Conservation (phyloP, 805 yeast genomes). For the Kazachstania africana region DNA sequence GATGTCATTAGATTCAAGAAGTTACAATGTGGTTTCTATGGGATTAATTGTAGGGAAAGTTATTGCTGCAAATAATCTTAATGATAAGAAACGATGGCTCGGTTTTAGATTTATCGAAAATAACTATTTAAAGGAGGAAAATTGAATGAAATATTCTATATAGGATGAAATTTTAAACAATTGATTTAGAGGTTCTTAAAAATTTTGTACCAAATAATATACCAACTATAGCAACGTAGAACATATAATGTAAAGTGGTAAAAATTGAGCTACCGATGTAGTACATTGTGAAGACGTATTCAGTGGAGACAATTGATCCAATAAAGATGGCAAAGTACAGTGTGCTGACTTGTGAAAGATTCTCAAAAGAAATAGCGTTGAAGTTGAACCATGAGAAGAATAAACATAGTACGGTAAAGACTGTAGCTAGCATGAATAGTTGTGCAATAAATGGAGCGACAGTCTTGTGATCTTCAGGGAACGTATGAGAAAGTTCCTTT, state of each 20-base stretch:
- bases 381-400: conserved; percentile 33
- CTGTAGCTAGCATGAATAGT: conserved; percentile 35
- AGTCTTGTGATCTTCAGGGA: conserved; percentile 42
- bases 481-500: conserved; percentile 55
- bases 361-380: conserved; percentile 17
- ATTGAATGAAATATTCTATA: too few relatives aligned
- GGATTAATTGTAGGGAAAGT: conserved; percentile 82
- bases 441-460: conserved; percentile 41
- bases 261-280: conserved; percentile 24
- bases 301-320: conserved; percentile 20
- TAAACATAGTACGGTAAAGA: conserved; percentile 32
- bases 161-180: too few relatives aligned
- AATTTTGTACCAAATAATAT: conserved; percentile 56
- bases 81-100: conserved; percentile 38
- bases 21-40: conserved; percentile 83
- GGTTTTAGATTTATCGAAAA: conserved; percentile 47
- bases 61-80: conserved; percentile 53
- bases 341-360: conserved; percentile 17
- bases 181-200: conserved; percentile 36
- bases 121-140: conserved; percentile 31
- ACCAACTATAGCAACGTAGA: conserved; percentile 40
- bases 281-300: conserved; percentile 20
- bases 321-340: conserved; percentile 16
- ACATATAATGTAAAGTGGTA: conserved; percentile 16
- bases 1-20: conserved; percentile 79